Evolutionary conservation across 2,329 filamentous ascomycete genomes (phyloP).

Genomic region (Incumbomyces lentus): DNA sequence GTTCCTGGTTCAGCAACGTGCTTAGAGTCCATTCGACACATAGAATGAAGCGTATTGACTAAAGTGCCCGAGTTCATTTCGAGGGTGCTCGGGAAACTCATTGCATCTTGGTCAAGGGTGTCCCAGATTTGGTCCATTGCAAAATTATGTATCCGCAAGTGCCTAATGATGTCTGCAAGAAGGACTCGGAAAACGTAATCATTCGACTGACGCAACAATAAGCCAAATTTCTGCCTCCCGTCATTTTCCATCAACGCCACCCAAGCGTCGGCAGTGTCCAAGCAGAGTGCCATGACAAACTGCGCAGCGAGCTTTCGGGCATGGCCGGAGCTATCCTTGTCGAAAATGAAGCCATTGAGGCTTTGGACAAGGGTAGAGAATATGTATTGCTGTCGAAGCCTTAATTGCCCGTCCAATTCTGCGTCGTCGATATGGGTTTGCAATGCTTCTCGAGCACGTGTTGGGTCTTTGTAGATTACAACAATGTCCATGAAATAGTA

Average conservation of each 20-base stretch:
- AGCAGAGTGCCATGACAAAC: neutral
- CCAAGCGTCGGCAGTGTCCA: neutral
- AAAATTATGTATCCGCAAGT: conserved; percentile 2
- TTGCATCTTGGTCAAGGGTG: neutral
- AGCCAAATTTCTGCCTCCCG: neutral
- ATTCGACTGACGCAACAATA: neutral
- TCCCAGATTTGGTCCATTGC: neutral
- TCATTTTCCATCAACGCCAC: neutral
- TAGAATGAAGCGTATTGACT: neutral
- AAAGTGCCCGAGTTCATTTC: neutral
- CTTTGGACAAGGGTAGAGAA: neutral
- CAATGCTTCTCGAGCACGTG: neutral
- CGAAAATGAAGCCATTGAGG: neutral
- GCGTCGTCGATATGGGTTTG: neutral
- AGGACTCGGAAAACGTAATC: conserved; percentile 12
- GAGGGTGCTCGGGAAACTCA: neutral
- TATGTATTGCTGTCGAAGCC: neutral
- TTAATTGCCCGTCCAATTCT: neutral
- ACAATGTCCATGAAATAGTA: conserved; percentile 12
- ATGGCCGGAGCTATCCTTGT: neutral
- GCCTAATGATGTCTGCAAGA: conserved; percentile 15
- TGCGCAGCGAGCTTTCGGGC: neutral
- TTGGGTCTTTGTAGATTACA: neutral
- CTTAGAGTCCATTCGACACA: neutral
- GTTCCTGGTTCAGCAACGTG: neutral